Evolutionary conservation across 225 moss, liverwort and hornwort species (phyloP), one percentile per base, ranked within the genome.

Genomic region (Straminergon stramineum): DNA sequence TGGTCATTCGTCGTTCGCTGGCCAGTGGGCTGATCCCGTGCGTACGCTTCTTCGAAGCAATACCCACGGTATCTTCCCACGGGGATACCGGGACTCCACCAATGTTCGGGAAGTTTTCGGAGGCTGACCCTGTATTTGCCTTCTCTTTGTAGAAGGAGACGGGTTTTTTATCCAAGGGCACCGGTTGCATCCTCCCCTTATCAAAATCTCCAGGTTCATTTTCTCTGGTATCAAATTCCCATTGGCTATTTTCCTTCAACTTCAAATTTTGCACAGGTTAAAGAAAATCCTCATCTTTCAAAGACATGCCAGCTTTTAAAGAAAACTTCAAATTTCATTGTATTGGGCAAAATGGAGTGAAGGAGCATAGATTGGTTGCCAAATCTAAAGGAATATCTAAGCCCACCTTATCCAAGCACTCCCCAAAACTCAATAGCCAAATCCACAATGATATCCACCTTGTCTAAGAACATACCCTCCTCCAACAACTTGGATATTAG

Each of bases 311-410:
- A 0, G 2, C 10, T 43, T 27, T 16, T 2, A 27, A 43, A 73
- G 1, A 27, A 43, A 27, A 16, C 3, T 27, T 0, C 3, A 41
- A 9, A 71, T 71, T 71, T 71, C 26, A 71, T 22, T 41, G 26
- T 2, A 71, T 41, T 3, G 3, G 13, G 9, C 9, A 41, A 15
- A 71, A 2, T 15, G 0, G 0, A 3, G 26, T 0, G 0, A 71
- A 0, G 8, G 14, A 15, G 3, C 8, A 39, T 0, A 8, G 14
- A 8, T 2, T 71, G 1, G 15, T 0, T 5, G 1, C 71, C 5
- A 41, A 41, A 0, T 2, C 3, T 68, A 21, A 68, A 68, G 20
- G 2, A 6, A 6, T 10, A 5, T 0, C 5, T 1, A 2, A 3
- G 2, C 3, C 8, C 2, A 0, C 37, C 6, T 0, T 35, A 2